These are phyloP conservation scores for Penicillium lividum DNA, from an alignment of 495 filamentous ascomycete species.

Conservation along the genomic window DNA sequence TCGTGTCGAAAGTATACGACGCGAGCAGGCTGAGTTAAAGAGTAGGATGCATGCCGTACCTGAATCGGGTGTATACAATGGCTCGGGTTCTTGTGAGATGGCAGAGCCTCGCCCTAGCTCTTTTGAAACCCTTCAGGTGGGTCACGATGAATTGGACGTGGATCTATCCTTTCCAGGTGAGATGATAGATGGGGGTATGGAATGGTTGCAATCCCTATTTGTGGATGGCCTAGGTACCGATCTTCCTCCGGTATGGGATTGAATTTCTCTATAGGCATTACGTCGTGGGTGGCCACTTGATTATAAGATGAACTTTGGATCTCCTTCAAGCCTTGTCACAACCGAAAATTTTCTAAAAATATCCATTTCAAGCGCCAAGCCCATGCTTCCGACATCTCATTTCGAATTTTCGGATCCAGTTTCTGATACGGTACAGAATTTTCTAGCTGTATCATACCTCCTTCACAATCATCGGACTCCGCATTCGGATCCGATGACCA, in stretches of 20 bases:
- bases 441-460: constrained; percentile 41
- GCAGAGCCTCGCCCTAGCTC: background rate
- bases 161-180: constrained; percentile 14
- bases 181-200: constrained; percentile 24
- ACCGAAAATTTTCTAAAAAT: too few relatives aligned
- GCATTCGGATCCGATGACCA: constrained; percentile 61
- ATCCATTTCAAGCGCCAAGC: too few relatives aligned
- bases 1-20: background rate
- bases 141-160: background rate
- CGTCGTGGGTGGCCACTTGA: too few relatives aligned
- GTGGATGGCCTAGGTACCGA: constrained; percentile 10
- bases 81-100: background rate
- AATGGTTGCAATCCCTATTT: constrained; percentile 24
- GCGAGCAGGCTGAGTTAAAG: background rate
- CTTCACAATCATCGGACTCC: constrained; percentile 59
- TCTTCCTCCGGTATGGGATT: constrained; percentile 43
- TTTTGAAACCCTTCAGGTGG: background rate
- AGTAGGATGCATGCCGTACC: background rate
- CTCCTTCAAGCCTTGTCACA: too few relatives aligned
- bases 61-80: background rate
- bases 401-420: too few relatives aligned
- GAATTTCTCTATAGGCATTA: background rate
- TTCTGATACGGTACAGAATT: too few relatives aligned
- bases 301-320: too few relatives aligned
- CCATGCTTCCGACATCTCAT: too few relatives aligned